phyloP scores from a whole-genome alignment of 257 asterid species.

The Lavandula angustifolia region DNA sequence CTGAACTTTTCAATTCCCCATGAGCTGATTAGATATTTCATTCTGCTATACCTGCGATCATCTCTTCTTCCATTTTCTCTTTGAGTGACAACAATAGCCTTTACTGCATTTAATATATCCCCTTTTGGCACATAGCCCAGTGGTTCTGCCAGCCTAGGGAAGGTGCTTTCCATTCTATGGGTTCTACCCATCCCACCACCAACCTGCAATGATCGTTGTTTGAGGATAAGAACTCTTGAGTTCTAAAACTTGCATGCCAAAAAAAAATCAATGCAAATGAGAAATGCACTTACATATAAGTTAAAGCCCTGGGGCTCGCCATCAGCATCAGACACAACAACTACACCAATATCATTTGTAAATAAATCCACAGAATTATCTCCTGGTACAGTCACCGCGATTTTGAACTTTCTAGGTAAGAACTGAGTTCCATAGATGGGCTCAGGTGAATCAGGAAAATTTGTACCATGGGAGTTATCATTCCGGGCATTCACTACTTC shows the following conservation, averaged over 20 bases:
- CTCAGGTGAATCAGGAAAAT: slow-evolving; percentile 86
- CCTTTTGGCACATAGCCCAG: slow-evolving; percentile 93
- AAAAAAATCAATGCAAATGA: slow-evolving; percentile 9
- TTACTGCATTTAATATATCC: slow-evolving; percentile 85
- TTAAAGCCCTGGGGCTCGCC: slow-evolving; percentile 97
- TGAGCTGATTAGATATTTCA: slow-evolving; percentile 89
- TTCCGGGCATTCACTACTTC: slow-evolving; percentile 86
- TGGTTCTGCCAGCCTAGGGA: slow-evolving; percentile 87
- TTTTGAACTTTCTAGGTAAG: slow-evolving; percentile 94
- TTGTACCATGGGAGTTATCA: slow-evolving; percentile 91
- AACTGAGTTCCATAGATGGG: slow-evolving; percentile 98
- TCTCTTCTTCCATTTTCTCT: slow-evolving; percentile 97
- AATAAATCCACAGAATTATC: slow-evolving; percentile 96
- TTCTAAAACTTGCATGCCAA: slow-evolving; percentile 15
- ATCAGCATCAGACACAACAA: slow-evolving; percentile 67
- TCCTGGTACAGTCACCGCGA: slow-evolving; percentile 90
- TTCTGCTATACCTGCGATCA: slow-evolving; percentile 93
- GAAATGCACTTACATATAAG: slow-evolving; percentile 62
- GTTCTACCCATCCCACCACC: slow-evolving; percentile 99
- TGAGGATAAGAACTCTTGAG: slow-evolving; percentile 9
- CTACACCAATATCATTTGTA: slow-evolving; percentile 89
- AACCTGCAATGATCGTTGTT: slow-evolving; percentile 56
- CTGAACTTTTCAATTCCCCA: slow-evolving; percentile 98
- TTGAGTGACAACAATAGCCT: slow-evolving; percentile 93
- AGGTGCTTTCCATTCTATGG: slow-evolving; percentile 81